Evolutionary conservation across 495 filamentous ascomycete genomes (phyloP).

Genomic region (Hyaloscypha hepaticicola): DNA sequence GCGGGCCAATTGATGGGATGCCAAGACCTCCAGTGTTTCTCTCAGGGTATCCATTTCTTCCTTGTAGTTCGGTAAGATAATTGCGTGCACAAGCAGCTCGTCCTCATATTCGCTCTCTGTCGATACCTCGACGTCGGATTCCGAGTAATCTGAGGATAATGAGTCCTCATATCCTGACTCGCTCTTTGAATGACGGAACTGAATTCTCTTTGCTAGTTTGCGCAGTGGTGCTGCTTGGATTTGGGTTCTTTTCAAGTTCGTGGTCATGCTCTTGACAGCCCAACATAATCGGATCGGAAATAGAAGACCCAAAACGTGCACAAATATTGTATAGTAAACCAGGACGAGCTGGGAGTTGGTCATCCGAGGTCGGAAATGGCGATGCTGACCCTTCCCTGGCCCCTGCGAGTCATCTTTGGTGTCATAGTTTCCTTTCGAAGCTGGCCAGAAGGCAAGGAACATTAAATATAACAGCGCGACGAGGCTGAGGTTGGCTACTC

Average conservation of each 20-base stretch:
- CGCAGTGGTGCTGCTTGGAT: slow-evolving; percentile 39
- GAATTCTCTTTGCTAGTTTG: slow-evolving; percentile 33
- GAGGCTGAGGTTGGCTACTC: slow-evolving; percentile 14
- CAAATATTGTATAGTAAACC: slow-evolving; percentile 51
- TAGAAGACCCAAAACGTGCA: slow-evolving; percentile 51
- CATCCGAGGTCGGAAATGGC: slow-evolving; percentile 2
- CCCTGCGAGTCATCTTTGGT: neutral
- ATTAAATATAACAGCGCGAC: slow-evolving; percentile 7
- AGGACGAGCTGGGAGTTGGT: slow-evolving; percentile 34
- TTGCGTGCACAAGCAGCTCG: slow-evolving; percentile 48
- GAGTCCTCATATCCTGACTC: slow-evolving; percentile 10
- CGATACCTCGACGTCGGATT: slow-evolving; percentile 5
- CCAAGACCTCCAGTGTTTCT: slow-evolving; percentile 64
- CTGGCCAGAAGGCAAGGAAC: slow-evolving; percentile 11
- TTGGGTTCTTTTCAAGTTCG: slow-evolving; percentile 40
- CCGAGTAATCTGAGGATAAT: slow-evolving; percentile 4
- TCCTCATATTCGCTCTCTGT: slow-evolving; percentile 9
- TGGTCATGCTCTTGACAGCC: slow-evolving; percentile 49
- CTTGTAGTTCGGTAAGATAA: slow-evolving; percentile 69
- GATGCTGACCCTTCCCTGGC: neutral
- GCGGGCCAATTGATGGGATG: slow-evolving; percentile 60
- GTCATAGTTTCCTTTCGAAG: neutral
- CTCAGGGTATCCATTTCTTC: slow-evolving; percentile 63
- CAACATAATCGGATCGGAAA: slow-evolving; percentile 55
- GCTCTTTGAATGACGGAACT: neutral